A percentile compares a stretch with the other conserved stretches of the same genome.
Evolutionary conservation across 2,329 filamentous ascomycete genomes (phyloP).

Genomic region (Aspergillus fumigatiaffinis): DNA sequence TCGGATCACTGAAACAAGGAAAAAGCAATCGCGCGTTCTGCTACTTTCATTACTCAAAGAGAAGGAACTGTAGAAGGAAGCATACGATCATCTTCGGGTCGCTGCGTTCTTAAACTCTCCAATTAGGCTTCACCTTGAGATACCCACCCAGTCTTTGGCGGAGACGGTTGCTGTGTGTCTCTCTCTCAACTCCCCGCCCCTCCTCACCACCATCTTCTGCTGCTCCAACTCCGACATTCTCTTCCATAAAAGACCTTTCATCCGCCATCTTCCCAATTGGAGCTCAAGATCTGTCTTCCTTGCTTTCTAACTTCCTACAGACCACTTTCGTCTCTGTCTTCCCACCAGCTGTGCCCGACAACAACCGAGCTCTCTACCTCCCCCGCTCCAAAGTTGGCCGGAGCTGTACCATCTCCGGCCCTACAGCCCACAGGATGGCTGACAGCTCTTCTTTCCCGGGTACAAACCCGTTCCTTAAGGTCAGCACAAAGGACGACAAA

Average conservation of each 20-base stretch:
- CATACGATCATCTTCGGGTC: conserved; percentile 13
- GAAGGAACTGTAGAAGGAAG: conserved; percentile 1
- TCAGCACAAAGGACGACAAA: conserved; percentile 64
- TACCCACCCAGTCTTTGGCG: conserved; percentile 22
- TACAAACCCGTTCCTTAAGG: conserved; percentile 75
- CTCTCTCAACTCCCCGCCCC: conserved; percentile 4
- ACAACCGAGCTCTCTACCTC: conserved; percentile 51
- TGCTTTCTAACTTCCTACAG: conserved; percentile 63
- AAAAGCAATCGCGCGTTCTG: conserved; percentile 1
- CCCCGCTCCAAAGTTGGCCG: conserved; percentile 22
- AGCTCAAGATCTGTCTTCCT: background rate
- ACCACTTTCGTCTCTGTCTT: conserved; percentile 57
- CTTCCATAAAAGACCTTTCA: background rate
- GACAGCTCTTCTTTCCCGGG: conserved; percentile 69
- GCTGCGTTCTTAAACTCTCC: conserved; percentile 14
- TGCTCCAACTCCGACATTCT: background rate
- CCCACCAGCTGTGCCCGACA: conserved; percentile 57
- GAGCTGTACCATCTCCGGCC: conserved; percentile 28
- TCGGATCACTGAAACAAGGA: background rate
- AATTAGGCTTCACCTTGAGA: conserved; percentile 21
- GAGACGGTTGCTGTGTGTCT: conserved; percentile 6
- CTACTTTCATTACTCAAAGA: background rate
- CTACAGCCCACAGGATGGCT: conserved; percentile 54
- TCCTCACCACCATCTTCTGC: conserved; percentile 6
- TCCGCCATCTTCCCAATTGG: background rate